Base-by-base conservation (phyloP, 106 monocot genomes). In the Cymbidium sinense region DNA sequence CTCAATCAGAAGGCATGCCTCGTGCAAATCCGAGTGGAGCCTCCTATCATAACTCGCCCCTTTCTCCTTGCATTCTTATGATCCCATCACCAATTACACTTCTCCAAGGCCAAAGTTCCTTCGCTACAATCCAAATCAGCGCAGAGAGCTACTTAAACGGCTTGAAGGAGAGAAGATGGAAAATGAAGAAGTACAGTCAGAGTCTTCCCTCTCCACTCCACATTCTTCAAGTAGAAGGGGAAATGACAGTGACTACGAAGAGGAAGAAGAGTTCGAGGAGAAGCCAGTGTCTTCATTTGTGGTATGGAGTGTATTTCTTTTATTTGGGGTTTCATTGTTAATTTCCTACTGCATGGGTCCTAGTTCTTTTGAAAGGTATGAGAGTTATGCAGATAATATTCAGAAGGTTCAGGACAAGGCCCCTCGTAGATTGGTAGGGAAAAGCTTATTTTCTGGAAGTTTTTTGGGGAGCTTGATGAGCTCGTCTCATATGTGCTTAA, bases 71-170 rank as follows among this genome's bases (percentile, higher is more conserved):
- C 20, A 34, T 54, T 75, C 79, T 54, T 87, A 89, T 54, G 82
- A 89, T 74, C 89, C 89, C 11, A 27, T 75, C 64, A 80, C 80
- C 20, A 84, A 87, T 67, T 89, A 82, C 80, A 80, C 86, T 21
- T 82, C 82, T 7, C 84, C 84, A 12, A 82, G 89, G 79, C 89
- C 86, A 7, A 77, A 75, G 76, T 89, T 86, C 50, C 84, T 89
- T 41, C 81, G 86, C 20, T 89, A 84, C 81, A 47, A 89, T 47
- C 89, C 86, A 4, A 73, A 84, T n/a, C 34, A 79, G 61, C 73
- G 70, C 8, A 50, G 70, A 47, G 79, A 86, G 64, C 79, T 84
- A 20, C 77, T 84, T 35, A 62, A 19, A 29, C 76, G 79, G 10
- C 50, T 81, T 41, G 82, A 77, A 61, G 64, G 78, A 55, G 87